Conservation (phyloP, 1,284 basidiomycete genomes). For the Coniophora puteana region DNA sequence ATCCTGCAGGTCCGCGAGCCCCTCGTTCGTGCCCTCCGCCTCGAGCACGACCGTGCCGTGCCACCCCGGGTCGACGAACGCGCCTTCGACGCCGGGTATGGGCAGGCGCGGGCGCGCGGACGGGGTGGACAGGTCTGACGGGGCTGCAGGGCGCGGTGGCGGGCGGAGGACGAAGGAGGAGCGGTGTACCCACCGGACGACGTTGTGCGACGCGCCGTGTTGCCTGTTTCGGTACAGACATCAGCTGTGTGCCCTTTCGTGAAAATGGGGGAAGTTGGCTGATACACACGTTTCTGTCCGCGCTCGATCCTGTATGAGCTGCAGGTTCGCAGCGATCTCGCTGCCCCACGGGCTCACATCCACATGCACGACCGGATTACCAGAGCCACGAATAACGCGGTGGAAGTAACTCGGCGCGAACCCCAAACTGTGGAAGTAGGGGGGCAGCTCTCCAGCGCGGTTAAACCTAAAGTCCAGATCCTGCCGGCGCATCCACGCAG, state of each 20-base stretch:
- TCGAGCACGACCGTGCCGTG: conserved; percentile 76
- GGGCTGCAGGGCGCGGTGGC: conserved; percentile 16
- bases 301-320: conserved; percentile 73
- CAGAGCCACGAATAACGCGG: conserved; percentile 66
- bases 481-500: too few species aligned
- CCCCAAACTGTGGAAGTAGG: conserved; percentile 69
- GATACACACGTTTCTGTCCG: conserved; percentile 70
- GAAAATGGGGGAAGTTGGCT: neutral
- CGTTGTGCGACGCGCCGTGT: conserved; percentile 71
- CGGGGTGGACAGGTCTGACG: conserved; percentile 13
- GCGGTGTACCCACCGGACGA: conserved; percentile 79
- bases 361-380: conserved; percentile 70
- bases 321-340: conserved; percentile 68
- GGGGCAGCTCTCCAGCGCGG: conserved; percentile 69
- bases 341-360: conserved; percentile 73
- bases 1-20: conserved; percentile 70
- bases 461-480: conserved; percentile 81
- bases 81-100: conserved; percentile 44
- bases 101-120: conserved; percentile 29
- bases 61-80: conserved; percentile 74
- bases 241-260: conserved; percentile 4
- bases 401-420: conserved; percentile 85
- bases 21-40: conserved; percentile 80
- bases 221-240: conserved; percentile 41
- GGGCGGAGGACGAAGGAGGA: conserved; percentile 66